Evolutionary conservation across 192 early-diverging fungal species (phyloP).

Genomic region (Podila horticola): DNA sequence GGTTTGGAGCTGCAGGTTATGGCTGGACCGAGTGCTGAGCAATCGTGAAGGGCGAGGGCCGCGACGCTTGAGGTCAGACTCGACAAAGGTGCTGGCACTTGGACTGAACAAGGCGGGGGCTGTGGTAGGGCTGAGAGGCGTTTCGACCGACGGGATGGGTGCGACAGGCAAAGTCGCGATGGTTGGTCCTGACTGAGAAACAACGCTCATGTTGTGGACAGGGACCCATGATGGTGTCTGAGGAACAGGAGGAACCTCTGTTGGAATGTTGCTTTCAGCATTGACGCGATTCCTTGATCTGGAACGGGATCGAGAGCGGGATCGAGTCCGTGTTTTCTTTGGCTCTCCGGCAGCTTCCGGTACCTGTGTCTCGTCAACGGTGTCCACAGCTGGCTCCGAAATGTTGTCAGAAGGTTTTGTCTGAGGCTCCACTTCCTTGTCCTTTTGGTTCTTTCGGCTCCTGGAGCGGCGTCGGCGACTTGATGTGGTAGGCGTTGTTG

Average conservation of each 20-base stretch:
- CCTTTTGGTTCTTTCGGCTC: constrained; percentile 42
- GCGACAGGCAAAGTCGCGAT: constrained; percentile 5
- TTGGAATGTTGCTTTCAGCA: constrained; percentile 28
- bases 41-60: constrained; percentile 43
- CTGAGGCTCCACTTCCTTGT: constrained; percentile 14
- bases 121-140: constrained; percentile 1
- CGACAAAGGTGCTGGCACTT: not conserved
- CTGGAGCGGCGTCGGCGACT: constrained; percentile 40
- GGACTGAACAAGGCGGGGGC: constrained; percentile 6
- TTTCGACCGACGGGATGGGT: not conserved
- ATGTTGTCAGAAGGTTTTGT: not conserved
- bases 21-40: constrained; percentile 36
- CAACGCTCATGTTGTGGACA: constrained; percentile 31
- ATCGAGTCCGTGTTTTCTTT: constrained; percentile 44
- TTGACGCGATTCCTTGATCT: constrained; percentile 31
- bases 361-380: not conserved
- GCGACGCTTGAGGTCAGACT: constrained; percentile 45
- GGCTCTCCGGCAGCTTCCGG: not conserved
- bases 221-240: constrained; percentile 49
- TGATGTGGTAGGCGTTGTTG: constrained; percentile 29
- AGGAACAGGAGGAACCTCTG: constrained; percentile 41
- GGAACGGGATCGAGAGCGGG: constrained; percentile 39
- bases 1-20: constrained; percentile 36
- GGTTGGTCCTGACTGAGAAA: constrained; percentile 8
- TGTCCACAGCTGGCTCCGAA: no score